phyloP scores from a whole-genome alignment of 495 filamentous ascomycete species.

The Hypoxylon intermedium region DNA sequence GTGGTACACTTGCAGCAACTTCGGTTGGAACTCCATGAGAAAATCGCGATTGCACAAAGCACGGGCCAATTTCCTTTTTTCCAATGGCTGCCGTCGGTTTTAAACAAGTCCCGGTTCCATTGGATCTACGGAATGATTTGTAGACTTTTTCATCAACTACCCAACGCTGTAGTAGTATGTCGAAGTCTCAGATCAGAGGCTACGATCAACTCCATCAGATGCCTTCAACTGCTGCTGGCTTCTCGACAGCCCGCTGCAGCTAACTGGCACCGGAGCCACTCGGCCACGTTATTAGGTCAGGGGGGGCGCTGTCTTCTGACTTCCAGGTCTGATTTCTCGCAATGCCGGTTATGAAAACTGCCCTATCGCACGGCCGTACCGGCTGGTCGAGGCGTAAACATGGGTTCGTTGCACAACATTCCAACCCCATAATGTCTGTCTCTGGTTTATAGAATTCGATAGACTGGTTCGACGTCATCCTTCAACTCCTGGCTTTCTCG shows the following conservation, averaged over 20 bases:
- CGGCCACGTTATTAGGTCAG: constrained; percentile 23
- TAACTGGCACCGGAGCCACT: background rate
- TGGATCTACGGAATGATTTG: too few relatives aligned
- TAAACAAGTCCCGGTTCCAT: too few relatives aligned
- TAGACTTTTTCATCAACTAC: background rate
- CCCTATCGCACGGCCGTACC: background rate
- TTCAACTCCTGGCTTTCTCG: constrained; percentile 2
- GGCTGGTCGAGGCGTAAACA: background rate
- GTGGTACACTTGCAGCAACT: constrained; percentile 12
- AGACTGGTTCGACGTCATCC: constrained; percentile 17
- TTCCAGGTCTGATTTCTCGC: background rate
- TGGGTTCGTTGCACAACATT: background rate
- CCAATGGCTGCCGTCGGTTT: background rate
- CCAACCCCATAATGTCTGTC: background rate
- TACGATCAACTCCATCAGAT: background rate
- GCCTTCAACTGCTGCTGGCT: background rate
- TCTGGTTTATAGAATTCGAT: background rate
- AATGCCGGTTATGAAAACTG: constrained; percentile 7
- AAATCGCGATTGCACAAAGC: constrained; percentile 24
- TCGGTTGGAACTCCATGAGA: constrained; percentile 10
- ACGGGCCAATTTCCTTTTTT: constrained; percentile 12
- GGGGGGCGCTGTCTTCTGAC: constrained; percentile 5
- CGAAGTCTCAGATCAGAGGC: too few relatives aligned
- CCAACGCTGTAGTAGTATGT: too few relatives aligned
- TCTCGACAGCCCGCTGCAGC: background rate